Conservation (phyloP, 177 flowering plant genomes). For the Vitis hybrid region DNA sequence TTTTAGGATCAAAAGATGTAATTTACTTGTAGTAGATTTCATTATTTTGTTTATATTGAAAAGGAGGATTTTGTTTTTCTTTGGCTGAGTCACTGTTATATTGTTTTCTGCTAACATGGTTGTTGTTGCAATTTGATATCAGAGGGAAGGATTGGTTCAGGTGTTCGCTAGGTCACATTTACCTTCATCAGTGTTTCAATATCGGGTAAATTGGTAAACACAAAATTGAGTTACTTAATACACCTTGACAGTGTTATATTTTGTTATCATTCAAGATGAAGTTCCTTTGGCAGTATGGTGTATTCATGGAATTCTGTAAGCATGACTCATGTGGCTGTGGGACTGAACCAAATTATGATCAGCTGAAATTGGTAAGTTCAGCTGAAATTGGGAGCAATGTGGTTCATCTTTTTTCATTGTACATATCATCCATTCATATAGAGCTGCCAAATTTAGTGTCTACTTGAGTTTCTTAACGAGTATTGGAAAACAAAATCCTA, state of each 20-base stretch:
- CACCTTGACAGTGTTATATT: neutral
- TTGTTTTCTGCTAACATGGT: constrained; percentile 22
- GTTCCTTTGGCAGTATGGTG: constrained; percentile 56
- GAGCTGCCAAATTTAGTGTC: neutral
- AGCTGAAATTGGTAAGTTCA: constrained; percentile 55
- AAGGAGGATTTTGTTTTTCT: neutral
- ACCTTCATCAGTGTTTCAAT: constrained; percentile 38
- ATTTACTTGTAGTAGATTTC: constrained; percentile 6
- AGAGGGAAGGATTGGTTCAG: constrained; percentile 80
- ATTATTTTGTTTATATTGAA: neutral
- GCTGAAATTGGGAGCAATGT: neutral
- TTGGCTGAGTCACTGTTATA: neutral
- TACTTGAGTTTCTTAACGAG: neutral
- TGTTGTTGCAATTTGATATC: constrained; percentile 43
- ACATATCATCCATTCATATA: neutral
- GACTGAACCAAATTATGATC: constrained; percentile 25
- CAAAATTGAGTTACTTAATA: neutral
- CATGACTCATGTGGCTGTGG: constrained; percentile 45
- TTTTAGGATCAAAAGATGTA: constrained; percentile 80
- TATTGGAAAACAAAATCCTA: neutral
- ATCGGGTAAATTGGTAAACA: constrained; percentile 53
- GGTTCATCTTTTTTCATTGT: neutral
- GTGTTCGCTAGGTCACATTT: constrained; percentile 51
- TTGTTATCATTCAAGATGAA: neutral
- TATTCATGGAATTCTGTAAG: constrained; percentile 57